Evolutionary conservation across 805 yeast genomes (phyloP), one percentile per base, ranked within the genome.

Genomic region (Pichia occidentalis): DNA sequence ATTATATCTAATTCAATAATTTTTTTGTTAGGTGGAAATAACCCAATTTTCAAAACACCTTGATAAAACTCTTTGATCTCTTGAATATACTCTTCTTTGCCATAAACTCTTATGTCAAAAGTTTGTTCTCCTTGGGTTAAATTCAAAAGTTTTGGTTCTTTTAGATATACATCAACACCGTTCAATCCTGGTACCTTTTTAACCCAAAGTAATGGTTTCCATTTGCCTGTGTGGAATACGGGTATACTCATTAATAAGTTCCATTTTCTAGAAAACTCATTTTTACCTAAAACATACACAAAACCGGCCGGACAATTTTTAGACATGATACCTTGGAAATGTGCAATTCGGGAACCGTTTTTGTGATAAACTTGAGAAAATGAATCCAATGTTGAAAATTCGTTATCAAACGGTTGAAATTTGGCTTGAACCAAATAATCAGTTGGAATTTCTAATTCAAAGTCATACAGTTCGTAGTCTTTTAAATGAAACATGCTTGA

Each of bases 21-120:
- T 45, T 80, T 78, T 0, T 96, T 96, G 2, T 84, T 73, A 2
- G 98, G 98, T 0, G 92, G 73, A 52, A 86, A 87, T 13, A 90
- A 60, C 16, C 48, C 49, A 32, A 53, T 88, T 36, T 85, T 55
- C 44, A 79, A 73, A 40, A 71, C 67, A 45, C 71, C 75, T 27
- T 60, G 63, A 61, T 39, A 29, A 22, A 29, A 13, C 3, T 17
- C 9, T 11, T 25, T 27, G 5, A 40, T 26, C 16, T 34, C 36
- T 10, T 28, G 19, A 13, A 34, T 19, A 29, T 32, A 35, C 9
- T 23, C 34, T 4, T 21, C 9, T 16, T 24, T 30, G 7, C 20
- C 36, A 25, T 12, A 20, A 14, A 40, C 24, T 24, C 22, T 36
- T 6, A 40, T 36, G 23, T 36, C 38, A 24, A 40, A 36, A 6